A percentile compares a stretch with the other conserved stretches of the same genome.
Conservation (phyloP, 1,139 yeast genomes). For the Hemisphaericaspora xylanilytica region DNA sequence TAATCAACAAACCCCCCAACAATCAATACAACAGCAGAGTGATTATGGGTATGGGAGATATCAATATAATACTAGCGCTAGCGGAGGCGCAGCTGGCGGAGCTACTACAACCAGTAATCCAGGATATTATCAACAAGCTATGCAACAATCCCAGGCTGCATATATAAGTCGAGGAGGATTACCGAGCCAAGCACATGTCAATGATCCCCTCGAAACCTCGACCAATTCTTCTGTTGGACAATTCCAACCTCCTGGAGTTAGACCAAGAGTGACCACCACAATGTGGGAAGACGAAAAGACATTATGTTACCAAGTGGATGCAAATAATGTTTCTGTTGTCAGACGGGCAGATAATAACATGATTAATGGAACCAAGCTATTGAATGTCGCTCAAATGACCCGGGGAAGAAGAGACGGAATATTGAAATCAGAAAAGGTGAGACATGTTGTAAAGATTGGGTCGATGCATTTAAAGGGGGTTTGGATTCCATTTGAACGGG, state of each 20-base stretch:
- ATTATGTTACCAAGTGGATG: slow-evolving; percentile 91
- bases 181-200: slow-evolving; percentile 18
- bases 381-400: slow-evolving; percentile 57
- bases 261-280: slow-evolving; percentile 90
- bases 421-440: slow-evolving; percentile 77
- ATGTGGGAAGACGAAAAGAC: slow-evolving; percentile 98
- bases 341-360: slow-evolving; percentile 90
- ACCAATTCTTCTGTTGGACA: slow-evolving; percentile 43
- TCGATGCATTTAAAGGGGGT: slow-evolving; percentile 97
- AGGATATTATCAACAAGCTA: slow-evolving; percentile 5
- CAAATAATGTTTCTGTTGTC: slow-evolving; percentile 86
- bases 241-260: slow-evolving; percentile 52
- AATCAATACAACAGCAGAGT: slow-evolving; percentile 9
- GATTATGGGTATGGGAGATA: slow-evolving; percentile 9
- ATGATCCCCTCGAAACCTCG: slow-evolving; percentile 22
- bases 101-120: slow-evolving; percentile 7
- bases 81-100: slow-evolving; percentile 6
- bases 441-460: slow-evolving; percentile 94
- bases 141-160: slow-evolving; percentile 3
- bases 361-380: slow-evolving; percentile 88
- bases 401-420: slow-evolving; percentile 58
- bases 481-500: slow-evolving; percentile 96
- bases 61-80: slow-evolving; percentile 5
- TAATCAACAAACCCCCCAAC: slow-evolving; percentile 18
- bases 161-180: slow-evolving; percentile 4